A percentile compares a stretch with the other conserved stretches of the same genome.
Evolutionary conservation across 1,139 yeast species (phyloP).

Genomic region (Candida freyschussii): DNA sequence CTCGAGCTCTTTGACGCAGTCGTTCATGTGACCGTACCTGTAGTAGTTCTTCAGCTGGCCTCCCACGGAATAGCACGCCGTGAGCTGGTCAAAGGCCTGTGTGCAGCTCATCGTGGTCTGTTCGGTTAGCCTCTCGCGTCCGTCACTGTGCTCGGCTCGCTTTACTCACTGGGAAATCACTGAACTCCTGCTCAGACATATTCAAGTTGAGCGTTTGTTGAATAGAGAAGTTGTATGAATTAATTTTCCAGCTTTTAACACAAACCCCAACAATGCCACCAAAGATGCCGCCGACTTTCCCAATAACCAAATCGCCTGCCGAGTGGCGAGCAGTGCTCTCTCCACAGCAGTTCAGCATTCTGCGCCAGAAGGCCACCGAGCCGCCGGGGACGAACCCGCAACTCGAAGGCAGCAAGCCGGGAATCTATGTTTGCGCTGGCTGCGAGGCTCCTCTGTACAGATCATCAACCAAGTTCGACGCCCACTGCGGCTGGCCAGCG

Average conservation of each 20-base stretch:
- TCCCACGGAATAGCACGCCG: constrained; percentile 83
- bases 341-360: constrained; percentile 74
- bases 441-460: constrained; percentile 76
- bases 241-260: too few relatives aligned
- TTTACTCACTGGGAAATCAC: constrained; percentile 20
- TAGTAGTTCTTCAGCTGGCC: constrained; percentile 83
- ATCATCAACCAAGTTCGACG: constrained; percentile 75
- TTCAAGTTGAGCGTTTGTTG: background rate
- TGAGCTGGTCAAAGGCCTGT: constrained; percentile 81
- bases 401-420: constrained; percentile 40
- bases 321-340: constrained; percentile 81
- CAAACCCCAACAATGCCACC: background rate
- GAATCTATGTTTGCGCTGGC: constrained; percentile 79
- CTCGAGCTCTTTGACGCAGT: constrained; percentile 64
- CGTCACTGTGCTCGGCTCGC: too few relatives aligned
- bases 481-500: constrained; percentile 98
- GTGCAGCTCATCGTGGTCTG: constrained; percentile 57
- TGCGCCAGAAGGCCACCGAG: constrained; percentile 82
- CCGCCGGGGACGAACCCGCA: constrained; percentile 76
- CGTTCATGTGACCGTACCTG: constrained; percentile 70
- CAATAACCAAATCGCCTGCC: constrained; percentile 41
- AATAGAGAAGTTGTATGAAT: too few relatives aligned
- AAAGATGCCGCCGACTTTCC: constrained; percentile 10
- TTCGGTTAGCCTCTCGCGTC: too few relatives aligned
- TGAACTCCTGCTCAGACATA: constrained; percentile 6